phyloP scores from a whole-genome alignment of 208 protist species.

The Leishmania guyanensis region DNA sequence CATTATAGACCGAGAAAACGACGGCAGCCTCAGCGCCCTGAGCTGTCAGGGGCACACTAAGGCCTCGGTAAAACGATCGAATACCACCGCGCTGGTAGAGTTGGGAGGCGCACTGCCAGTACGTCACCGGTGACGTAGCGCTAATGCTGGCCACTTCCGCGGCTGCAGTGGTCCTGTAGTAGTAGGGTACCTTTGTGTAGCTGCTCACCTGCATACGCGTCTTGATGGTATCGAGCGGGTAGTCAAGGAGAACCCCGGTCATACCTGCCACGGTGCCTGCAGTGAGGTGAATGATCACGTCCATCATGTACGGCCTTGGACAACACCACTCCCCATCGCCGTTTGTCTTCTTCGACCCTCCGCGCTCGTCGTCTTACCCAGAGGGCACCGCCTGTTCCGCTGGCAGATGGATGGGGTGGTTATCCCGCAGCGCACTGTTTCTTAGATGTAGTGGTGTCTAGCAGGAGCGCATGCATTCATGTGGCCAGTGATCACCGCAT shows the following conservation, averaged over 20 bases:
- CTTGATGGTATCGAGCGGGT: slow-evolving; percentile 88
- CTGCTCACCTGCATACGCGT: slow-evolving; percentile 68
- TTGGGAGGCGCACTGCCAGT: slow-evolving; percentile 37
- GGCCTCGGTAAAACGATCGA: slow-evolving; percentile 69
- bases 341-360: background rate
- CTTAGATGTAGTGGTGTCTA: background rate
- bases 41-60: slow-evolving; percentile 61
- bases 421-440: background rate
- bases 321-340: background rate
- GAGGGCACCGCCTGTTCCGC: background rate
- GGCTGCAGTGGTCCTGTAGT: background rate
- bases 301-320: slow-evolving; percentile 6
- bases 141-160: no score
- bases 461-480: background rate
- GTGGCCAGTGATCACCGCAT: background rate
- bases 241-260: slow-evolving; percentile 69
- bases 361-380: background rate
- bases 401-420: background rate
- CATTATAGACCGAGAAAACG: slow-evolving; percentile 55
- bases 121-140: slow-evolving; percentile 10
- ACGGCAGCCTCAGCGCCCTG: slow-evolving; percentile 56
- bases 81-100: slow-evolving; percentile 53
- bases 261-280: slow-evolving; percentile 71
- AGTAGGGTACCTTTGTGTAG: background rate
- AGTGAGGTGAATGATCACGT: slow-evolving; percentile 34